Evolutionary conservation across 345 rosid species (phyloP).

Genomic region (Populus nigra): DNA sequence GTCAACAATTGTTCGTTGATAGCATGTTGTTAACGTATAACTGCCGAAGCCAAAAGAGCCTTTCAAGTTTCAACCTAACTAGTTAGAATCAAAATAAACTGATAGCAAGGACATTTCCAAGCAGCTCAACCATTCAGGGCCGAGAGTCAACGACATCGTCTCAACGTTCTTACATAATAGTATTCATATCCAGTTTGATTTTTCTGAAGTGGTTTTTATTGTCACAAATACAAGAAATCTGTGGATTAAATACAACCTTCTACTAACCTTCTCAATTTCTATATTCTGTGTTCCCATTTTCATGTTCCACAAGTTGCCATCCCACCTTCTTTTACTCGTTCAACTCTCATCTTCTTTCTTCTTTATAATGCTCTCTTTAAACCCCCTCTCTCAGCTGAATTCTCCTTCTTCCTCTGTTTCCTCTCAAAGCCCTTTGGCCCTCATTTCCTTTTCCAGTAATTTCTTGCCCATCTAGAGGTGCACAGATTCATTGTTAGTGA

Average conservation of each 20-base stretch:
- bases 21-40: too few relatives aligned
- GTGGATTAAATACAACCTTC: neutral
- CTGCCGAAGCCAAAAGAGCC: too few relatives aligned
- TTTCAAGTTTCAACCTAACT: too few relatives aligned
- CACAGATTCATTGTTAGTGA: neutral
- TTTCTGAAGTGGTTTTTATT: too few relatives aligned
- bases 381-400: conserved; percentile 2
- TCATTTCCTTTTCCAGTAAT: neutral
- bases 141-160: too few relatives aligned
- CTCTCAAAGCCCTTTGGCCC: neutral
- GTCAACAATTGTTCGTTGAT: too few relatives aligned
- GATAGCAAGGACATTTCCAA: neutral
- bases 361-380: neutral
- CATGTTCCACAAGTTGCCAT: neutral
- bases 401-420: neutral
- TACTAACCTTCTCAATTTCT: neutral
- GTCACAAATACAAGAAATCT: too few relatives aligned
- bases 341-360: conserved; percentile 5
- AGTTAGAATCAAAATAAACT: neutral
- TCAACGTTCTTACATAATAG: neutral
- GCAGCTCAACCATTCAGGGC: neutral
- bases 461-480: neutral
- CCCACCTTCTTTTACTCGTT: conserved; percentile 27
- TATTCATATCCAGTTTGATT: too few relatives aligned
- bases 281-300: neutral